phyloP scores from a whole-genome alignment of 2,329 filamentous ascomycete species.

The Fonsecaea pedrosoi region DNA sequence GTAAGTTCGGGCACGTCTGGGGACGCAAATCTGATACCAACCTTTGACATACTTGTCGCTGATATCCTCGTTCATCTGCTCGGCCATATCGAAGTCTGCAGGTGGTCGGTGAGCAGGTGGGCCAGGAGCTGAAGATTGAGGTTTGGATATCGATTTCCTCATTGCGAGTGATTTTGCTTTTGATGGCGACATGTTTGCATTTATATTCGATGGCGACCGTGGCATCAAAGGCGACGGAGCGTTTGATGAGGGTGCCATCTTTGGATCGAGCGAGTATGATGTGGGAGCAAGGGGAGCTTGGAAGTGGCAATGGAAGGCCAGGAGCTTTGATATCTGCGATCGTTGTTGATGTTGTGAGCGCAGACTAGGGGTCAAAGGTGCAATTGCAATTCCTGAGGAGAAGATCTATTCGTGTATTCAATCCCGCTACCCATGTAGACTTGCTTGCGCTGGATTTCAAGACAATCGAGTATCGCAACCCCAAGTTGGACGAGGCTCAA shows the following conservation, averaged over 20 bases:
- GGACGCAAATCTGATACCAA: conserved; percentile 44
- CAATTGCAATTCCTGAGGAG: not conserved
- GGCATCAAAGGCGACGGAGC: conserved; percentile 52
- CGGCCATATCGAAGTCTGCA: conserved; percentile 59
- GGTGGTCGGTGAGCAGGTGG: conserved; percentile 33
- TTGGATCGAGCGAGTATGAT: not conserved
- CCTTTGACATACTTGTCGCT: conserved; percentile 91
- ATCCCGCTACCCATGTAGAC: not conserved
- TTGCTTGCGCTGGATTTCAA: not conserved
- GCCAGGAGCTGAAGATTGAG: conserved; percentile 28
- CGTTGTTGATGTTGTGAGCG: not conserved
- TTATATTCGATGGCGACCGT: conserved; percentile 47
- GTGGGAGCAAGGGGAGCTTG: not conserved
- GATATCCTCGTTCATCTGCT: conserved; percentile 80
- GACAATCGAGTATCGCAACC: not conserved
- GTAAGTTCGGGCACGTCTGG: not conserved
- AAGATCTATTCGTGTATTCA: not conserved
- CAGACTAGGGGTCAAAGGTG: not conserved
- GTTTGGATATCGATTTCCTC: conserved; percentile 42
- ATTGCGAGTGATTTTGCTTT: conserved; percentile 47
- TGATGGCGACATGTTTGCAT: conserved; percentile 45
- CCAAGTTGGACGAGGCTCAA: not conserved
- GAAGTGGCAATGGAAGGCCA: not conserved
- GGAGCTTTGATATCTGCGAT: not conserved
- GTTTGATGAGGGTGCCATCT: conserved; percentile 43